Evolutionary conservation across 257 asterid species (phyloP).

Genomic region (Pogostemon cablin): DNA sequence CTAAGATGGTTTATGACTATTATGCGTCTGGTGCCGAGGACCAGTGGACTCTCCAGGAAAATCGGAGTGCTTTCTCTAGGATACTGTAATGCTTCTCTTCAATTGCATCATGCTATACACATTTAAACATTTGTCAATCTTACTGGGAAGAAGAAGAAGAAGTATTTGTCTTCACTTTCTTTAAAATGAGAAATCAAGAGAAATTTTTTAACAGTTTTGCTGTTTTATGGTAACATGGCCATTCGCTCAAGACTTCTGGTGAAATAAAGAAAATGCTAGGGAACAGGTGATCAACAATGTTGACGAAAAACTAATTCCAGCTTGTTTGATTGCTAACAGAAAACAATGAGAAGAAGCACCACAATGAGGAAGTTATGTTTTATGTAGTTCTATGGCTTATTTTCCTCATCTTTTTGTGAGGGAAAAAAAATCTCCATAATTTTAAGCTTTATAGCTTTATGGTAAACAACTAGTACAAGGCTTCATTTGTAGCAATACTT

Average conservation of each 20-base stretch:
- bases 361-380: background rate
- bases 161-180: background rate
- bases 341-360: background rate
- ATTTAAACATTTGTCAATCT: background rate
- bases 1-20: constrained; percentile 72
- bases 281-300: too few species aligned
- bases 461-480: background rate
- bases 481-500: background rate
- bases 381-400: background rate
- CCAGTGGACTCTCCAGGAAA: constrained; percentile 75
- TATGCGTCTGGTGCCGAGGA: constrained; percentile 81
- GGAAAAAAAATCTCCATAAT: background rate
- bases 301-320: too few species aligned
- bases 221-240: too few species aligned
- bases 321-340: background rate
- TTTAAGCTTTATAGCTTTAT: background rate
- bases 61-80: constrained; percentile 61
- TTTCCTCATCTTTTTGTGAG: background rate
- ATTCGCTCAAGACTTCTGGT: too few species aligned
- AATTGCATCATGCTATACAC: background rate
- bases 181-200: background rate
- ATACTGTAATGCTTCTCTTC: constrained; percentile 52
- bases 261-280: too few species aligned
- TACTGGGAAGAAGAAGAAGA: too few species aligned
- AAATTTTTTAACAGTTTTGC: too few species aligned